Percentiles rank a stretch among this genome's conserved stretches.
Conservation (phyloP, 2,329 filamentous ascomycete species). For the Ilyonectria sp. region DNA sequence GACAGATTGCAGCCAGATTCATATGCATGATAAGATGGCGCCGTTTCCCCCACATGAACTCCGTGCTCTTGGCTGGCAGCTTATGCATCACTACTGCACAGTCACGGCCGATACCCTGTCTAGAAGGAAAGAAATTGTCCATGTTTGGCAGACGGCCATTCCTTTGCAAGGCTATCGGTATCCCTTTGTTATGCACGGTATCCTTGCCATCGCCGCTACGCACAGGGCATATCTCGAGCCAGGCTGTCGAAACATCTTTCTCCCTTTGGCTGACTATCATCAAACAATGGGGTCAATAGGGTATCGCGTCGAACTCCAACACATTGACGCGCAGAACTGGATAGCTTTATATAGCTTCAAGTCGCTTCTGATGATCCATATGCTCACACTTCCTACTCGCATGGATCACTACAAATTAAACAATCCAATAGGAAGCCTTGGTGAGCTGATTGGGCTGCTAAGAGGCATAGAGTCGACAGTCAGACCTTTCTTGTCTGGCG, state of each 20-base stretch:
- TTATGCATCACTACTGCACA: slow-evolving; percentile 45
- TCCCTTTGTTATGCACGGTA: slow-evolving; percentile 41
- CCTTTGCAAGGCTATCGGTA: slow-evolving; percentile 37
- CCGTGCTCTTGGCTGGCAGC: slow-evolving; percentile 40
- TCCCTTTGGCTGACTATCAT: slow-evolving; percentile 39
- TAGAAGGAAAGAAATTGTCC: slow-evolving; percentile 25
- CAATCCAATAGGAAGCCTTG: slow-evolving; percentile 37
- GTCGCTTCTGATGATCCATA: slow-evolving; percentile 54
- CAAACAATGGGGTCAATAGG: slow-evolving; percentile 47
- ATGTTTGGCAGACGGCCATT: slow-evolving; percentile 36
- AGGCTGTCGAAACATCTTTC: slow-evolving; percentile 30
- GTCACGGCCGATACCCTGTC: slow-evolving; percentile 38
- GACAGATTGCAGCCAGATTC: too few species aligned
- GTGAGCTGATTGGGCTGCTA: slow-evolving; percentile 38
- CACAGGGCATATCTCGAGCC: slow-evolving; percentile 45
- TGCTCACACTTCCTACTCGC: slow-evolving; percentile 41
- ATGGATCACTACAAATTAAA: slow-evolving; percentile 30
- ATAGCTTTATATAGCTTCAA: slow-evolving; percentile 58
- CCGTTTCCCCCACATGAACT: slow-evolving; percentile 41
- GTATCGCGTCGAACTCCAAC: slow-evolving; percentile 42
- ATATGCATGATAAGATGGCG: slow-evolving; percentile 18
- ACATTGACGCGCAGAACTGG: slow-evolving; percentile 41
- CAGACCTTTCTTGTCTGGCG: slow-evolving; percentile 27
- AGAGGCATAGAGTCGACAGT: slow-evolving; percentile 41
- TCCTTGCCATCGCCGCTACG: slow-evolving; percentile 38